Evolutionary conservation across 108 stramenopile genomes (phyloP), one percentile per base, ranked within the genome.

Genomic region (Nannochloropsis salina): DNA sequence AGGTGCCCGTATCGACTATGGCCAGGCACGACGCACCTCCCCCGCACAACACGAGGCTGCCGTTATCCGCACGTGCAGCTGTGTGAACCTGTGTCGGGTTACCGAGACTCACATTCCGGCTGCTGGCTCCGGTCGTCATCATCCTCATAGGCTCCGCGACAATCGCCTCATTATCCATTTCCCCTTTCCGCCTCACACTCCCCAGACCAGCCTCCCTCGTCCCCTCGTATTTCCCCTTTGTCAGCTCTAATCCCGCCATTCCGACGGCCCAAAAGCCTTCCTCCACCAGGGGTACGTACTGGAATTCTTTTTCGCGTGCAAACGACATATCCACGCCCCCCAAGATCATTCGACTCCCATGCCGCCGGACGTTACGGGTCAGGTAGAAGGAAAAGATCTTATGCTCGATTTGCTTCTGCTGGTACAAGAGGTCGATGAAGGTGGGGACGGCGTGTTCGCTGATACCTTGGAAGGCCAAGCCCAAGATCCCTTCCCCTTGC

Each of bases 361-460:
- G 61, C 61, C 61, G 61, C 61, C n/a, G 15, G 20, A 74, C 61
- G 61, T 74, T 74, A 15, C 61, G 61, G 61, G 61, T 74, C 15
- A n/a, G 61, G 6, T 74, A 74, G 61, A 74, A 74, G n/a, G 61
- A 74, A 2, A 74, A 74, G 61, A 74, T 74, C 61, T 74, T 74
- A 15, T 74, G 15, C 20, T 74, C 61, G 61, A 74, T 74, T n/a
- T 74, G 61, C 61, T 74, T 74, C 61, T 74, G 20, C 3, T 74
- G 61, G 61, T 74, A 74, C 61, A 74, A n/a, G 20, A 74, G n/a
- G 61, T 74, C 61, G 61, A 74, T 15, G 61, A 74, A 74, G 61
- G 61, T 74, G 3, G 61, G 61, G 6, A 74, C 61, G 8, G 61
- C 61, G 8, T 74, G 61, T 6, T 74, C 61, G 61, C 61, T 74